A percentile compares a stretch with the other conserved stretches of the same genome.
These are phyloP conservation scores for Barnettozyma salicaria DNA, from an alignment of 805 yeast genomes.

Conservation along the genomic window DNA sequence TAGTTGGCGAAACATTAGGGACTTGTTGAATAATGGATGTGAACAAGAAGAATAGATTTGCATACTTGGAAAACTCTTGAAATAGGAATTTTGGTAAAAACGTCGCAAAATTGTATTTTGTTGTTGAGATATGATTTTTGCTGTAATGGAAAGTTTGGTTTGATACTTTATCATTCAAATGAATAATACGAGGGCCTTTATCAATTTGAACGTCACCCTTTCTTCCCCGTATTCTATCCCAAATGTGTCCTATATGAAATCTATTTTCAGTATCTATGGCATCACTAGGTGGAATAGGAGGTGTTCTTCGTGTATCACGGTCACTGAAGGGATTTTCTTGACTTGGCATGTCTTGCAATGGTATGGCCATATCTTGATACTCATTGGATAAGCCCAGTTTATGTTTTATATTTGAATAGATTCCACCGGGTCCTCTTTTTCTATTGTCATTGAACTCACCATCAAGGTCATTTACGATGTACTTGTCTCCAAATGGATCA, in stretches of 20 bases:
- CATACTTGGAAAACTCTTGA: constrained; percentile 96
- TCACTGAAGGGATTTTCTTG: constrained; percentile 24
- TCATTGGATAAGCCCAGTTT: constrained; percentile 20
- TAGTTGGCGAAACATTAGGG: constrained; percentile 94
- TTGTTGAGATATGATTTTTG: constrained; percentile 87
- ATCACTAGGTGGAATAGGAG: constrained; percentile 16
- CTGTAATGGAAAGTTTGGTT: constrained; percentile 53
- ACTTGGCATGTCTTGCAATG: constrained; percentile 19
- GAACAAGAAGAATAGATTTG: constrained; percentile 87
- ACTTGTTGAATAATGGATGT: constrained; percentile 95
- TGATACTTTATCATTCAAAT: constrained; percentile 54
- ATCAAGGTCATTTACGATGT: constrained; percentile 33
- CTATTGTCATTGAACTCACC: constrained; percentile 17
- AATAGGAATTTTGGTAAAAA: constrained; percentile 90
- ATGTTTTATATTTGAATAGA: constrained; percentile 21
- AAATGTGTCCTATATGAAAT: constrained; percentile 34
- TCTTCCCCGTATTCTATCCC: constrained; percentile 33
- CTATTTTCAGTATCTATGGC: constrained; percentile 29
- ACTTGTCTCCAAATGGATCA: constrained; percentile 28
- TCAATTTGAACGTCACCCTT: constrained; percentile 7
- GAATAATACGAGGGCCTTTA: constrained; percentile 58
- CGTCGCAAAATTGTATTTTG: constrained; percentile 90
- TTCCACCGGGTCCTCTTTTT: constrained; percentile 7
- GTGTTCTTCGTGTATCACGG: constrained; percentile 13
- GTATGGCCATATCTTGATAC: constrained; percentile 26